These are phyloP conservation scores for Fusarium sp. DNA, from an alignment of 2,329 filamentous ascomycete species.

Conservation along the genomic window DNA sequence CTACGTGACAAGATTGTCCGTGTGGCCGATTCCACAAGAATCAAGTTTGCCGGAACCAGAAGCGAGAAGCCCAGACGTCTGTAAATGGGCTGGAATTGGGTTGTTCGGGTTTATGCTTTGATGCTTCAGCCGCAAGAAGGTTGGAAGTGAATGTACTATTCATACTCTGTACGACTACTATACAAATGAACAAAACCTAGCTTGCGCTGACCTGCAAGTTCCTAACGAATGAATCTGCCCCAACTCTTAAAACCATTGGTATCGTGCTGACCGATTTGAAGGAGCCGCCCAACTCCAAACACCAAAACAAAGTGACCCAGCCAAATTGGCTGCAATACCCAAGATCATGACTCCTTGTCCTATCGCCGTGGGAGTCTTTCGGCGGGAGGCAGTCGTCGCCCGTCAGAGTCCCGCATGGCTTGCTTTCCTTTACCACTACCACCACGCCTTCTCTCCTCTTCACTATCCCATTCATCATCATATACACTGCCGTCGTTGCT, in stretches of 20 bases:
- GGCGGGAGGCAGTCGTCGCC: conserved; percentile 63
- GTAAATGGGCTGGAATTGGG: conserved; percentile 44
- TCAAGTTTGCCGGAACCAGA: conserved; percentile 97
- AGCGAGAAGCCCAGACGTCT: conserved; percentile 87
- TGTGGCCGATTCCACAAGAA: conserved; percentile 85
- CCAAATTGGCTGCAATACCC: neutral
- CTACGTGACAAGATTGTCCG: conserved; percentile 80
- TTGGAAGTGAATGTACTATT: conserved; percentile 48
- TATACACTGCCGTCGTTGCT: conserved; percentile 45
- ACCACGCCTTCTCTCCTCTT: conserved; percentile 57
- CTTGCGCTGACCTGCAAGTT: conserved; percentile 31
- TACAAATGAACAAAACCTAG: conserved; percentile 41
- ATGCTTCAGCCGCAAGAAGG: conserved; percentile 19
- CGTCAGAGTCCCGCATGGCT: conserved; percentile 61
- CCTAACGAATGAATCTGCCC: conserved; percentile 38
- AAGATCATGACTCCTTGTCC: neutral
- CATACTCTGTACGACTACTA: conserved; percentile 50
- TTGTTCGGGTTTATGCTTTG: conserved; percentile 19
- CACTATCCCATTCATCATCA: conserved; percentile 57
- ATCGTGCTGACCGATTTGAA: conserved; percentile 41
- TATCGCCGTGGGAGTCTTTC: conserved; percentile 61
- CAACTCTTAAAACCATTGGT: conserved; percentile 39
- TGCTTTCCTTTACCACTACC: conserved; percentile 59
- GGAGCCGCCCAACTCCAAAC: conserved; percentile 39
- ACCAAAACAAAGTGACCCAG: conserved; percentile 24